phyloP scores from a whole-genome alignment of 805 yeast species.

The Candida awuae region DNA sequence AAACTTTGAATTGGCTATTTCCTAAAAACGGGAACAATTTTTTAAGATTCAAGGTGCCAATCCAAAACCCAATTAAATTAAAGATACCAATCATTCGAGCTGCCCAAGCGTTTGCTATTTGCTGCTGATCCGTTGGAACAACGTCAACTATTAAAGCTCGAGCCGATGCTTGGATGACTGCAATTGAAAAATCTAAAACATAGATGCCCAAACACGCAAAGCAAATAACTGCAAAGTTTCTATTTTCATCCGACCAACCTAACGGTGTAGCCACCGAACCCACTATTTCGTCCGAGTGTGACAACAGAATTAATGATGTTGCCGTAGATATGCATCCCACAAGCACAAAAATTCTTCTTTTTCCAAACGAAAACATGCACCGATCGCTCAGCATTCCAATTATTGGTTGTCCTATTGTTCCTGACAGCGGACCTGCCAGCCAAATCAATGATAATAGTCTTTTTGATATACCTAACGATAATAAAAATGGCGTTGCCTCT shows the following conservation, averaged over 20 bases:
- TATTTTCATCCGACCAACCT: constrained; percentile 12
- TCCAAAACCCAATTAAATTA: constrained; percentile 47
- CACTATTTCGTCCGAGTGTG: constrained; percentile 39
- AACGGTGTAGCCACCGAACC: constrained; percentile 23
- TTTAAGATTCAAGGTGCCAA: constrained; percentile 42
- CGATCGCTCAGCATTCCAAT: constrained; percentile 53
- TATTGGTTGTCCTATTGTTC: constrained; percentile 56
- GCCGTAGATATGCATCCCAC: constrained; percentile 45
- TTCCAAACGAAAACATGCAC: constrained; percentile 37
- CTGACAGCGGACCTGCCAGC: constrained; percentile 63
- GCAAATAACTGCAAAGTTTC: constrained; percentile 33
- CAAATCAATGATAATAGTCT: constrained; percentile 48
- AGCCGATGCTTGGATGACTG: constrained; percentile 51
- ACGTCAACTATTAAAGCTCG: constrained; percentile 57
- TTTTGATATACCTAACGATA: constrained; percentile 57
- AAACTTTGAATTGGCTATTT: constrained; percentile 42
- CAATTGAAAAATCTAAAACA: constrained; percentile 47
- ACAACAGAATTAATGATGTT: constrained; percentile 35
- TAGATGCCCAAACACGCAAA: constrained; percentile 49
- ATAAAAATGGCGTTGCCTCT: constrained; percentile 52
- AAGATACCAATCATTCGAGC: constrained; percentile 56
- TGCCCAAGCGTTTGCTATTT: constrained; percentile 57
- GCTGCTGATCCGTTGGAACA: constrained; percentile 50
- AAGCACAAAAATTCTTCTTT: constrained; percentile 50
- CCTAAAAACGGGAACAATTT: constrained; percentile 34